phyloP scores from a whole-genome alignment of 2,329 filamentous ascomycete species.

The Colletotrichum shisoi region DNA sequence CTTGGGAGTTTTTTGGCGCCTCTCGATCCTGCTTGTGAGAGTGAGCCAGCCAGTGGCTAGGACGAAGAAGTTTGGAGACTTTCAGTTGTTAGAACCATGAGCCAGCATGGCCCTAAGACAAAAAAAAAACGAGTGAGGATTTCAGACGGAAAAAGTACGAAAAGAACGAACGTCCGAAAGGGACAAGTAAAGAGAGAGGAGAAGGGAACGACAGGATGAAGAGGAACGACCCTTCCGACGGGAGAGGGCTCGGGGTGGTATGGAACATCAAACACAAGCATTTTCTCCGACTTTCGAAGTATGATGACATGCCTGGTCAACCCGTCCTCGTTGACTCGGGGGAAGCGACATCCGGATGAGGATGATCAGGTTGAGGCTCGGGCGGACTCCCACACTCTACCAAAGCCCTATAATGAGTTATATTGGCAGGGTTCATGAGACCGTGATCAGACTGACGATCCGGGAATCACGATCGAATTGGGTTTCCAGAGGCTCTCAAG shows the following conservation, averaged over 20 bases:
- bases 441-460: background rate
- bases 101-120: constrained; percentile 16
- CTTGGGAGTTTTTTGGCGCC: background rate
- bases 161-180: background rate
- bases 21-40: background rate
- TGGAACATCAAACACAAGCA: background rate
- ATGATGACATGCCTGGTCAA: background rate
- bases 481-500: background rate
- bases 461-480: background rate
- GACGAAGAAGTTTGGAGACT: background rate
- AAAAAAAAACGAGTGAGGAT: background rate
- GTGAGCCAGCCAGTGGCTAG: background rate
- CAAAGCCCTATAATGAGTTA: background rate
- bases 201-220: background rate
- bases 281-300: background rate
- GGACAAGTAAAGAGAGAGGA: background rate
- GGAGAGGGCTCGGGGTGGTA: background rate
- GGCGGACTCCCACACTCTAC: background rate
- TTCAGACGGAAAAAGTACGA: background rate
- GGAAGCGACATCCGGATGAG: background rate
- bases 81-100: constrained; percentile 6
- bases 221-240: background rate
- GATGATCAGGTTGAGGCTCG: background rate
- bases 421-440: constrained; percentile 1
- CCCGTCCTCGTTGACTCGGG: background rate